A percentile compares a stretch with the other conserved stretches of the same genome.
These are phyloP conservation scores for Komagataella pseudopastoris DNA, from an alignment of 805 yeast species.

Conservation along the genomic window DNA sequence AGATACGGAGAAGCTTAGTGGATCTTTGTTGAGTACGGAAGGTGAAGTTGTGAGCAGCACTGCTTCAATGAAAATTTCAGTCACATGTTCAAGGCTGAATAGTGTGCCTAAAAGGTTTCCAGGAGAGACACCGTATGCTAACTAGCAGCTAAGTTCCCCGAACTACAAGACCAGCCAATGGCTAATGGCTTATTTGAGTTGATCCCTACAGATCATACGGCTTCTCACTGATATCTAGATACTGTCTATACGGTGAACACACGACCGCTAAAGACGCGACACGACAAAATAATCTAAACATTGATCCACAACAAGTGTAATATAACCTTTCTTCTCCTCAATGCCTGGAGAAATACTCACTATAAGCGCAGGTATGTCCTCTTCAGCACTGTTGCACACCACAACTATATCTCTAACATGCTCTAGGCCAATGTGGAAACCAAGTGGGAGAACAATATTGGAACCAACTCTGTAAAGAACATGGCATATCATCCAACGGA, in stretches of 20 bases:
- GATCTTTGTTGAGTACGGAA: no score
- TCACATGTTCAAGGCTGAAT: no score
- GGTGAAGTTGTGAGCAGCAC: no score
- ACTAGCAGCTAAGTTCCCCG: no score
- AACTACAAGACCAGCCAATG: no score
- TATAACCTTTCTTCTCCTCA: background rate
- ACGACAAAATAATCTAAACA: background rate
- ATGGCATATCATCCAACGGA: conserved; percentile 67
- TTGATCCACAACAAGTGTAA: background rate
- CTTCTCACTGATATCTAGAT: no score
- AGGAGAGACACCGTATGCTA: no score
- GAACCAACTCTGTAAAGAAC: conserved; percentile 80
- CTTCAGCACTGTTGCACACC: background rate
- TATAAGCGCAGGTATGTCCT: conserved; percentile 38
- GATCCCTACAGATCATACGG: no score
- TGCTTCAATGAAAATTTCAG: no score
- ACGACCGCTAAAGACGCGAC: background rate
- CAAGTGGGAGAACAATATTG: conserved; percentile 90
- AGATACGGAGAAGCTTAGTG: no score
- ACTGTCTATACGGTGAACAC: background rate
- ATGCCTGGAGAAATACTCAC: conserved; percentile 59
- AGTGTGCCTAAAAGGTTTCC: no score
- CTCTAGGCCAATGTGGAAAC: conserved; percentile 85
- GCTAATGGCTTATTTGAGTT: no score
- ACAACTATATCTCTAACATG: conserved; percentile 2